Evolutionary conservation across 345 rosid species (phyloP), one percentile per base, ranked within the genome.

Genomic region (Aquilaria malaccensis): DNA sequence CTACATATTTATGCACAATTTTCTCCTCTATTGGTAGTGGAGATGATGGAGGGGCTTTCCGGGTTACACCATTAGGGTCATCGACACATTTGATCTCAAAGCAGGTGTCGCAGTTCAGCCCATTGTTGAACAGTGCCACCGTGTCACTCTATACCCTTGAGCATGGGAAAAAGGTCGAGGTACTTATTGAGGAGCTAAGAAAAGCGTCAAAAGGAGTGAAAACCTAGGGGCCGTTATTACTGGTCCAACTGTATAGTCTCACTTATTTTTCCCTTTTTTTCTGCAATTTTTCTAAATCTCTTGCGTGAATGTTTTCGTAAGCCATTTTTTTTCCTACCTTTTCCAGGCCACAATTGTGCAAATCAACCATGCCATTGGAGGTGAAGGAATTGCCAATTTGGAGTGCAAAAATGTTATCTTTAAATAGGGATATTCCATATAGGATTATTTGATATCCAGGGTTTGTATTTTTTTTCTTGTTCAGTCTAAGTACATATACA

Each of bases 281-380:
- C 0, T 22, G 22, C 1, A 22, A 22, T 22, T 22, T 22, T 22
- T 22, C 22, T 22, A 22, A 22, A 22, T 0, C 22, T 29, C 32
- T 30, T 10, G 30, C 32, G 14, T 46, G 29, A 7, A 13, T 12
- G 22, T 22, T 50, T 9, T 13, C 22, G 2, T 30, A 13, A 9
- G 22, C 30, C 46, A 56, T 60, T 37, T 47, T 72, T 29, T 48
- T 56, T 41, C 54, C 62, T 56, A 48, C 14, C 14, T 12, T 73
- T 68, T 62, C 33, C 80, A 80, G 88, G 56, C 65, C 61, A 33
- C 70, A 11, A 71, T 84, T 50, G 70, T 79, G 50, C 79, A 81
- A 70, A 79, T 83, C 52, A 81, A 83, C 67, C 85, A 72, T 37
- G 83, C 76, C 7, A 73, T 83, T 49, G 85, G 89, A 48, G 84